Conservation (phyloP, 2,329 filamentous ascomycete genomes). For the Pestalotiopsis sp. region DNA sequence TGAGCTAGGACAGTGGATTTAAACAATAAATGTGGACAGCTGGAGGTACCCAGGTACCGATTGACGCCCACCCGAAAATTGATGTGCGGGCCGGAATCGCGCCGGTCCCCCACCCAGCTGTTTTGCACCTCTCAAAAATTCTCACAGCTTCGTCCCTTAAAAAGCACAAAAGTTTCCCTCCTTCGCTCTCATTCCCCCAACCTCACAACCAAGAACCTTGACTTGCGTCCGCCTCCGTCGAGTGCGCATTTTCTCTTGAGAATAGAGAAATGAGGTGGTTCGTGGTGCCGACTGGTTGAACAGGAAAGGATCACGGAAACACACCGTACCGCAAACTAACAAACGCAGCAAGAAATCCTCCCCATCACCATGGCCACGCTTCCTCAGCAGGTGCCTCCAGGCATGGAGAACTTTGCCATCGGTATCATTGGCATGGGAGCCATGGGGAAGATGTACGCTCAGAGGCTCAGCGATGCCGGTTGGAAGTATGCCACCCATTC, state of each 20-base stretch:
- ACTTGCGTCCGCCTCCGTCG: not conserved
- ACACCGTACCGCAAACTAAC: not conserved
- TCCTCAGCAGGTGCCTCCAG: slow-evolving; percentile 34
- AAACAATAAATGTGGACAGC: no score
- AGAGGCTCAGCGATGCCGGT: slow-evolving; percentile 83
- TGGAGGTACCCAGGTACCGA: not conserved
- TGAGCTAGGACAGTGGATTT: no score
- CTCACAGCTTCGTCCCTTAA: not conserved
- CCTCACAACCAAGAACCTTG: not conserved
- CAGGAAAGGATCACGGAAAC: not conserved
- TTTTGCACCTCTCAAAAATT: not conserved
- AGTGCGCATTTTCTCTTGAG: not conserved
- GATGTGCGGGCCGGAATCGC: slow-evolving; percentile 2
- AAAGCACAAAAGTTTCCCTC: not conserved
- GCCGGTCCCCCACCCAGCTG: not conserved
- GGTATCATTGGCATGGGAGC: slow-evolving; percentile 99
- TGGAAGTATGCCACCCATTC: slow-evolving; percentile 75
- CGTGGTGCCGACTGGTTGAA: slow-evolving; percentile 3
- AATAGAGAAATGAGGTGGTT: slow-evolving; percentile 4
- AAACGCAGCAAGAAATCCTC: not conserved
- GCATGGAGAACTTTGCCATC: slow-evolving; percentile 73
- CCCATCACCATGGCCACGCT: slow-evolving; percentile 19
- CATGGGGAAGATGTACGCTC: slow-evolving; percentile 99
- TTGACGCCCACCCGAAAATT: not conserved
- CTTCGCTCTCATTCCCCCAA: not conserved